These are phyloP conservation scores for Camellia lanceoleosa DNA, from an alignment of 148 eudicot species.

Conservation along the genomic window DNA sequence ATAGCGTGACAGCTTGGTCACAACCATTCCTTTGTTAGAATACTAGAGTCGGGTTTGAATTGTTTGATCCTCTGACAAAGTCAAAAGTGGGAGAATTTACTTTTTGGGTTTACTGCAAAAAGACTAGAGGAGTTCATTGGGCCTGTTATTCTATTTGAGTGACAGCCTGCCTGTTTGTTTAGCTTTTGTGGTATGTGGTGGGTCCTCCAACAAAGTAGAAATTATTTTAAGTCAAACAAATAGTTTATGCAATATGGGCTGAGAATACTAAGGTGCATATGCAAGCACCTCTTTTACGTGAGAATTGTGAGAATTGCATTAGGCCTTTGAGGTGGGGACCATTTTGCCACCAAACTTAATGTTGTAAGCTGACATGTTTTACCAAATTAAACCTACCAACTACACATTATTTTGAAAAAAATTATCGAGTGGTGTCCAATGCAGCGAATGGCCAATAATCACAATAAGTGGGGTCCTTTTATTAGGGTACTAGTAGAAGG, in stretches of 20 bases:
- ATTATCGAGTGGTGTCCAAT: too few relatives aligned
- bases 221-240: background rate
- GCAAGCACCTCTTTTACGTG: background rate
- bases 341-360: background rate
- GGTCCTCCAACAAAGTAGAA: background rate
- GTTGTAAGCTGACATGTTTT: background rate
- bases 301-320: background rate
- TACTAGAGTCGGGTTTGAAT: background rate
- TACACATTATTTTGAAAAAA: too few relatives aligned
- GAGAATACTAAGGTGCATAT: background rate
- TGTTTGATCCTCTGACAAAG: background rate
- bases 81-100: conserved; percentile 9
- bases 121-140: too few relatives aligned
- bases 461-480: too few relatives aligned
- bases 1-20: background rate
- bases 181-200: background rate
- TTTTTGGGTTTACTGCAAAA: background rate
- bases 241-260: background rate
- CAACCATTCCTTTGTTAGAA: background rate
- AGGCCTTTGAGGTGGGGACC: background rate
- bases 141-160: background rate
- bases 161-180: background rate
- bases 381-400: background rate
- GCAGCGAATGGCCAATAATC: too few relatives aligned
- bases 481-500: too few relatives aligned